A percentile compares a stretch with the other conserved stretches of the same genome.
Evolutionary conservation across 192 early-diverging fungal species (phyloP).

Genomic region (Backusella circina): DNA sequence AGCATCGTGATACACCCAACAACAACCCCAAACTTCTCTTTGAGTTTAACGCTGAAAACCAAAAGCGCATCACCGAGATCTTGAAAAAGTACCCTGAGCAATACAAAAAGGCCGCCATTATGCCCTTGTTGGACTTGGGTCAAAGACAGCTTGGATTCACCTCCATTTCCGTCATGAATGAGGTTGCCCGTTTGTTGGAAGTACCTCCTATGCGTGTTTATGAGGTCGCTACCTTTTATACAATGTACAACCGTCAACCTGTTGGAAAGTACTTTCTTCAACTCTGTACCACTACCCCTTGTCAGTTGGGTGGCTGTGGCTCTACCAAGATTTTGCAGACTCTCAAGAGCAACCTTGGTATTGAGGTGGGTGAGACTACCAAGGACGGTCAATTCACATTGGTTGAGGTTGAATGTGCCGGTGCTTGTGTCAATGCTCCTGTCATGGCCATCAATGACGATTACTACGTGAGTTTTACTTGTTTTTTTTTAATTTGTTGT

Average conservation of each 20-base stretch:
- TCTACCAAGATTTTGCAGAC: conserved; percentile 87
- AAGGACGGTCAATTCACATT: conserved; percentile 92
- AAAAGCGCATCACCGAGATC: conserved; percentile 77
- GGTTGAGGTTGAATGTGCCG: conserved; percentile 99
- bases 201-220: conserved; percentile 99
- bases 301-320: conserved; percentile 95
- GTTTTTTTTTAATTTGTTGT: not conserved
- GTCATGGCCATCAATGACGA: conserved; percentile 98
- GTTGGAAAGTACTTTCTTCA: conserved; percentile 99
- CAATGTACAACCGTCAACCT: conserved; percentile 99
- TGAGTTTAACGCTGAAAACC: conserved; percentile 80
- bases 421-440: conserved; percentile 97
- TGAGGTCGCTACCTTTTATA: conserved; percentile 99
- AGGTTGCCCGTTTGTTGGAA: conserved; percentile 90
- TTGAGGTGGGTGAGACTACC: conserved; percentile 94
- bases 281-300: conserved; percentile 98
- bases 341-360: conserved; percentile 81
- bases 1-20: conserved; percentile 77
- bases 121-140: conserved; percentile 92
- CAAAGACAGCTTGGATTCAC: conserved; percentile 97
- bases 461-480: conserved; percentile 69
- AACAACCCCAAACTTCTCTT: conserved; percentile 85
- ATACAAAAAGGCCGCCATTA: conserved; percentile 97
- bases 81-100: conserved; percentile 94
- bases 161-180: conserved; percentile 94